These are phyloP conservation scores for Nakaseomyces delphensis DNA, from an alignment of 1,139 yeast species.

Conservation along the genomic window DNA sequence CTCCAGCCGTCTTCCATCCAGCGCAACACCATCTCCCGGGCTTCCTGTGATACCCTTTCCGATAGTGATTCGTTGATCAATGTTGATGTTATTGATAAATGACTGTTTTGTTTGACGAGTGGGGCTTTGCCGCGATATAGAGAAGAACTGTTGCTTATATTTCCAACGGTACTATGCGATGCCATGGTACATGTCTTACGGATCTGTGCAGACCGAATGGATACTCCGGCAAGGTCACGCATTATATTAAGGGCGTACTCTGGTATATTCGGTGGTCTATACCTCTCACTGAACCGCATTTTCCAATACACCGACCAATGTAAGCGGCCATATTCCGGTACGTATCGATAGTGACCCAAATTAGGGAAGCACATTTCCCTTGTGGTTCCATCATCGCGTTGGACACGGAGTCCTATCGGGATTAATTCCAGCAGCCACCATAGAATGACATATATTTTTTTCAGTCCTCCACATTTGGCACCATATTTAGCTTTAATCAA, in stretches of 20 bases:
- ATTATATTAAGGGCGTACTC: constrained; percentile 25
- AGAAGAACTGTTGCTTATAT: not conserved
- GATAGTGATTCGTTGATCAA: not conserved
- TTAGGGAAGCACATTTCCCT: constrained; percentile 43
- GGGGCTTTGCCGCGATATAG: constrained; percentile 1
- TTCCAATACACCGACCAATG: constrained; percentile 62
- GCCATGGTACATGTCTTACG: not conserved
- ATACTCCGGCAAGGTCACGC: constrained; percentile 23
- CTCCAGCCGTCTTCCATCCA: constrained; percentile 34
- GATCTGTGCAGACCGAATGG: constrained; percentile 12
- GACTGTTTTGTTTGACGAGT: not conserved
- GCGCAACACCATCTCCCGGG: constrained; percentile 25
- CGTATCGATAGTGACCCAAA: constrained; percentile 41
- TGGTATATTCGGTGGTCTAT: constrained; percentile 42
- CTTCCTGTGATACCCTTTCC: constrained; percentile 9
- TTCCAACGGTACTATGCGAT: not conserved
- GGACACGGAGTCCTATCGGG: constrained; percentile 46
- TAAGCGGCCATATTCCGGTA: constrained; percentile 40
- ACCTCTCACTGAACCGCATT: constrained; percentile 38
- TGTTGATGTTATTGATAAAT: constrained; percentile 1
- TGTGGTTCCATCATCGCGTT: constrained; percentile 42
- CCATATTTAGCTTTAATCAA: constrained; percentile 1
- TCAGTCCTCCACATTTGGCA: not conserved
- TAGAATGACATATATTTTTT: constrained; percentile 11
- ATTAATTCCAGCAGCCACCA: constrained; percentile 60